Evolutionary conservation across 2,329 filamentous ascomycete species (phyloP).

Genomic region (Acrocalymma vagum): DNA sequence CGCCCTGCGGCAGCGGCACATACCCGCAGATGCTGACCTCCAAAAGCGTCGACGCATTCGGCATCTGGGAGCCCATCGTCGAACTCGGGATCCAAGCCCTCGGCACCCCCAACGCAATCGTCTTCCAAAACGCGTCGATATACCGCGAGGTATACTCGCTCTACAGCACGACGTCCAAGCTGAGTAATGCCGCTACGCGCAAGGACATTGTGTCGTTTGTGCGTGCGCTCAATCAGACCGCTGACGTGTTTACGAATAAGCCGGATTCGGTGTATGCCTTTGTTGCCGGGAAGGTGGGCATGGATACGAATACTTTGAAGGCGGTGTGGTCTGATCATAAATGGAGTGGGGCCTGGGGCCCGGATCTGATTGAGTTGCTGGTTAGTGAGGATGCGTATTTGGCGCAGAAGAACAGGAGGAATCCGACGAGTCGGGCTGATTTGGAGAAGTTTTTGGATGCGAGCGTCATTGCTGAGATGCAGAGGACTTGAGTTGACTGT

Average conservation of each 20-base stretch:
- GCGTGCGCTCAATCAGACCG: constrained; percentile 30
- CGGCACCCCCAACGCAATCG: constrained; percentile 18
- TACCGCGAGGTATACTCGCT: constrained; percentile 36
- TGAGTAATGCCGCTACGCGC: constrained; percentile 23
- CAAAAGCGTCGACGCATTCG: constrained; percentile 30
- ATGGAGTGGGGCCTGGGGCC: constrained; percentile 27
- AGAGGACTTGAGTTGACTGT: too few species aligned
- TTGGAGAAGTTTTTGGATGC: constrained; percentile 30
- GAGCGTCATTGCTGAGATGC: constrained; percentile 27
- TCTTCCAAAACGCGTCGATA: constrained; percentile 29
- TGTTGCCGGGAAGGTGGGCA: constrained; percentile 22
- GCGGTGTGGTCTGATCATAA: constrained; percentile 32
- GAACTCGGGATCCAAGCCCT: constrained; percentile 28
- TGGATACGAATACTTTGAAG: constrained; percentile 26
- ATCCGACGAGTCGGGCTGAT: constrained; percentile 14
- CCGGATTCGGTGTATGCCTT: constrained; percentile 18
- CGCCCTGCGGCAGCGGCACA: constrained; percentile 26
- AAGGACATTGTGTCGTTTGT: constrained; percentile 35
- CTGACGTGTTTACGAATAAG: constrained; percentile 24
- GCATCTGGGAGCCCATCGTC: constrained; percentile 36
- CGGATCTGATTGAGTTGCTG: constrained; percentile 28
- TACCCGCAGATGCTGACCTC: constrained; percentile 23
- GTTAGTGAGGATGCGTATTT: constrained; percentile 34
- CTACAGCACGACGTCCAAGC: constrained; percentile 31
- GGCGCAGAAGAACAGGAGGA: constrained; percentile 24